phyloP scores from a whole-genome alignment of 331 rosid genomes.

The Saraca asoca region DNA sequence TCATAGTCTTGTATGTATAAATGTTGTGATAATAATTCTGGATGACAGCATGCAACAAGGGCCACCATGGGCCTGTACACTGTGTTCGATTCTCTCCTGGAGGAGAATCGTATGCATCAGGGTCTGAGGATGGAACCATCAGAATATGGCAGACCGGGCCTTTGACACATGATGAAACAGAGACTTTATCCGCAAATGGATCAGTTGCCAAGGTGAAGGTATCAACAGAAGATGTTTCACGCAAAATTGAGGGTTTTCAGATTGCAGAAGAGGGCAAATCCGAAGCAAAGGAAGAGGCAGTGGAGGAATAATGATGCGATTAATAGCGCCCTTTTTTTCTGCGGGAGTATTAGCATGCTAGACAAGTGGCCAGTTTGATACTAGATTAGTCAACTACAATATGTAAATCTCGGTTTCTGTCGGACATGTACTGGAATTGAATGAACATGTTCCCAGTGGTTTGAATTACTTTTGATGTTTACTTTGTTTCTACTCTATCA shows the following conservation, averaged over 20 bases:
- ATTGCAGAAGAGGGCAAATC: slow-evolving; percentile 47
- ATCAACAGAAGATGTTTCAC: slow-evolving; percentile 50
- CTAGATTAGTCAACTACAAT: too few species aligned
- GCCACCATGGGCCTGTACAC: slow-evolving; percentile 97
- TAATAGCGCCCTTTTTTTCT: neutral
- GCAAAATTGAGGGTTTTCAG: slow-evolving; percentile 62
- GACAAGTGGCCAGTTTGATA: too few species aligned
- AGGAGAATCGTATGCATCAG: slow-evolving; percentile 96
- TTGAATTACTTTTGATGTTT: slow-evolving; percentile 20
- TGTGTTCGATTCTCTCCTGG: slow-evolving; percentile 92
- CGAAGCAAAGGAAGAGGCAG: slow-evolving; percentile 44
- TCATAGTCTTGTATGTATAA: neutral
- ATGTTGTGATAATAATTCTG: slow-evolving; percentile 25
- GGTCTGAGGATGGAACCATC: slow-evolving; percentile 95
- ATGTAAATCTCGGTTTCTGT: neutral
- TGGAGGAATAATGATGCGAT: slow-evolving; percentile 41
- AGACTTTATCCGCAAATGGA: slow-evolving; percentile 35
- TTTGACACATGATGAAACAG: slow-evolving; percentile 53
- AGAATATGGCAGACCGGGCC: slow-evolving; percentile 97
- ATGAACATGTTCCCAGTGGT: slow-evolving; percentile 38
- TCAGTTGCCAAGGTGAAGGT: slow-evolving; percentile 44
- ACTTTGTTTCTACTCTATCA: slow-evolving; percentile 13
- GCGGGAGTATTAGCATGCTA: too few species aligned
- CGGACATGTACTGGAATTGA: slow-evolving; percentile 37
- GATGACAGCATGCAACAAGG: slow-evolving; percentile 84